These are phyloP conservation scores for Chlorella sp. DNA, from an alignment of 139 green algal species.

Conservation along the genomic window DNA sequence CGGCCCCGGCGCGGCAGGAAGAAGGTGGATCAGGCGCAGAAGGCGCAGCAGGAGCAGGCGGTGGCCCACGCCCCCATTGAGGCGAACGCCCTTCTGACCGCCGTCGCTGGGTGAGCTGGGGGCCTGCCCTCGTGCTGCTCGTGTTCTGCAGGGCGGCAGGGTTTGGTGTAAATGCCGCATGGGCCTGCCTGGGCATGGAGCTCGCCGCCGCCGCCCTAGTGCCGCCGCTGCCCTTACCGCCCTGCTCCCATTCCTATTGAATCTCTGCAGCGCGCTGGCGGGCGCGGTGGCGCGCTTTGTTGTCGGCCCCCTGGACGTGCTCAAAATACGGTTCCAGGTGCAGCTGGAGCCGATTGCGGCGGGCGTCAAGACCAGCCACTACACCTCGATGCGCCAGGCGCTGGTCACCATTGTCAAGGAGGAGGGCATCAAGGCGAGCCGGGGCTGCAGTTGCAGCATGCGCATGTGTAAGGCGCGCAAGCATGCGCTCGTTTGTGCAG, in stretches of 20 bases:
- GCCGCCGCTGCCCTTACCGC: no score
- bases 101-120: slow-evolving; percentile 49
- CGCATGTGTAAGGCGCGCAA: no score
- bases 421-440: slow-evolving; percentile 83
- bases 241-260: no score
- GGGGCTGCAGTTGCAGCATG: background rate
- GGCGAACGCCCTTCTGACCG: slow-evolving; percentile 17
- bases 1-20: background rate
- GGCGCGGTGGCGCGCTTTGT: slow-evolving; percentile 82
- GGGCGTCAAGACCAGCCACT: slow-evolving; percentile 68
- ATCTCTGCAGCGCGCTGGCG: slow-evolving; percentile 75
- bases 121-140: no score
- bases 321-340: slow-evolving; percentile 98
- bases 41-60: background rate
- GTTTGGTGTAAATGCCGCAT: no score
- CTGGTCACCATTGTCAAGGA: slow-evolving; percentile 85
- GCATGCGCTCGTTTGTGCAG: no score
- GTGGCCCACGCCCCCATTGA: background rate
- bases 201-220: no score
- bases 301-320: slow-evolving; percentile 92
- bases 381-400: slow-evolving; percentile 88
- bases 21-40: background rate
- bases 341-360: slow-evolving; percentile 47
- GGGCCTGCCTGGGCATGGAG: no score
- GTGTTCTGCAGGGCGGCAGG: no score